Base-by-base conservation (phyloP, 345 rosid genomes). In the Murraya koenigii region DNA sequence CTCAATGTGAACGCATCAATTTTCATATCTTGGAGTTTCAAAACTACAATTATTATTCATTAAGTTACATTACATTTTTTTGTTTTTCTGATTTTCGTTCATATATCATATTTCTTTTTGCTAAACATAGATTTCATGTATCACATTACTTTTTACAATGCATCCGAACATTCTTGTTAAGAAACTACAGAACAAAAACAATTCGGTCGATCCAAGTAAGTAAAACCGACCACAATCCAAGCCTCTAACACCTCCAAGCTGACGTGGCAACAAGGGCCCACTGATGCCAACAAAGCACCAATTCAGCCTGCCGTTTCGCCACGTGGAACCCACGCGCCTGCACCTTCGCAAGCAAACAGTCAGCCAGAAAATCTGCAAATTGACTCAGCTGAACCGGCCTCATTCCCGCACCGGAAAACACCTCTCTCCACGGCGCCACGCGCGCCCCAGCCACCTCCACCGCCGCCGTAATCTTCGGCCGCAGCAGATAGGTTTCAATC, bases 261-360 rank as follows among this genome's bases (percentile, higher is more conserved):
- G 99, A 97, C 81, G 92, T 97, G 91, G 98, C 88, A 52, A 92
- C 88, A 1, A 94, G 84, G 33, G 93, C 89, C 59, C 93, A 84
- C 20, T 94, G 92, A 3, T 84, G 94, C 98, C 99, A 94, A 83
- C 93, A 97, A 78, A 97, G 94, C 87, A 94, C 90, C 87, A 97
- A 81, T 81, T 97, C 98, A 36, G 90, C 89, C 23, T 90, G 92
- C 7, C 90, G 90, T 87, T 87, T 97, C 1, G 89, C 98, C 89
- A 93, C 98, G 85, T 86, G 87, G 94, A 97, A 97, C 9, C 98
- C 99, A 78, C 88, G 80, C 52, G 87, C 94, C 63, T 90, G 94
- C 32, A 94, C 88, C 79, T 88, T 92, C 77, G 91, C 88, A 54
- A 94, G 69, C 84, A 97, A 82, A 79, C 82, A 86, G 88, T 93